A percentile compares a stretch with the other conserved stretches of the same genome.
phyloP scores from a whole-genome alignment of 2,329 filamentous ascomycete species.

The Metarhizium robertsii region DNA sequence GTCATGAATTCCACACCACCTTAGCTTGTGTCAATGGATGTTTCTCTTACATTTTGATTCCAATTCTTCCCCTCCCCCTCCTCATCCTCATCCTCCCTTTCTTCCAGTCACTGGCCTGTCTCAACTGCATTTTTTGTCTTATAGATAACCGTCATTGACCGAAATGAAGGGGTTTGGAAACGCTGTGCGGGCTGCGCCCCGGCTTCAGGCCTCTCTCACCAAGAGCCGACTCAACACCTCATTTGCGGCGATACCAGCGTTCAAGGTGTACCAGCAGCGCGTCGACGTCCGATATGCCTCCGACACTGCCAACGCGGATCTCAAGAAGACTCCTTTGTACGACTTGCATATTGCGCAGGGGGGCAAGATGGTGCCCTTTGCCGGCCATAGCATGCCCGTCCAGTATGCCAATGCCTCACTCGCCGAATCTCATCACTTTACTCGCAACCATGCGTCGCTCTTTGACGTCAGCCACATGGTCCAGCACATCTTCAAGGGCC shows the following conservation, averaged over 20 bases:
- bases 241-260: constrained; percentile 6
- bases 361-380: constrained; percentile 95
- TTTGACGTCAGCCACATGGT: constrained; percentile 98
- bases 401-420: constrained; percentile 74
- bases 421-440: constrained; percentile 81
- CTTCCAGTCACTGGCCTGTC: not conserved
- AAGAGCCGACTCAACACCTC: constrained; percentile 1
- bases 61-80: constrained; percentile 4
- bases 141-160: constrained; percentile 1
- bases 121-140: not conserved
- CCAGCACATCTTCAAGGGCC: constrained; percentile 76
- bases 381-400: constrained; percentile 85
- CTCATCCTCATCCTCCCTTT: constrained; percentile 4
- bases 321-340: constrained; percentile 61
- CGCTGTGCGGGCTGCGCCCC: constrained; percentile 21
- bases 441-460: constrained; percentile 74
- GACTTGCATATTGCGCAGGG: constrained; percentile 69
- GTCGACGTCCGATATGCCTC: constrained; percentile 20
- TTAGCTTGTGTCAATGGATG: not conserved
- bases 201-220: constrained; percentile 10
- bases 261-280: constrained; percentile 6
- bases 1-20: constrained; percentile 6
- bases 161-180: constrained; percentile 23
- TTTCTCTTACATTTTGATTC: constrained; percentile 2
- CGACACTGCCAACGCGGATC: not conserved